These are phyloP conservation scores for Trichosanthes truncata DNA, from an alignment of 306 rosid species.

Conservation along the genomic window DNA sequence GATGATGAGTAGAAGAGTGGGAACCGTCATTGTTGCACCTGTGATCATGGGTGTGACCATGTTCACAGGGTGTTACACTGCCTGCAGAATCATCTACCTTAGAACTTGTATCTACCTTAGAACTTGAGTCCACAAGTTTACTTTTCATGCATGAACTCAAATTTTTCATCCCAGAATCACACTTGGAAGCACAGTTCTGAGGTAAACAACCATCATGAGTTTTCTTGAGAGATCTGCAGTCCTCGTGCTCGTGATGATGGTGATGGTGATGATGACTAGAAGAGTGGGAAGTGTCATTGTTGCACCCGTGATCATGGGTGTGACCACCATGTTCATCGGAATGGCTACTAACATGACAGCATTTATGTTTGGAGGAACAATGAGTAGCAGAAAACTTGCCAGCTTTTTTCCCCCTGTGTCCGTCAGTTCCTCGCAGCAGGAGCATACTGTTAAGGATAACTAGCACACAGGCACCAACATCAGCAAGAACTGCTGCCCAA, in stretches of 20 bases:
- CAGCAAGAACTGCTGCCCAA: conserved; percentile 99
- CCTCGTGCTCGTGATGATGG: conserved; percentile 23
- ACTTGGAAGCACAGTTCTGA: conserved; percentile 34
- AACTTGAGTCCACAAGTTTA: conserved; percentile 10
- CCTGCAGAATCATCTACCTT: conserved; percentile 20
- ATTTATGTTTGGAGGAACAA: conserved; percentile 32
- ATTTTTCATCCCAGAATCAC: conserved; percentile 20
- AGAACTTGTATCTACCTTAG: conserved; percentile 16
- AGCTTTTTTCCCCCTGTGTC: conserved; percentile 27
- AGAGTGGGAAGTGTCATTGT: neutral
- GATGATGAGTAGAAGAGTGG: neutral
- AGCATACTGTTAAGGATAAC: conserved; percentile 93
- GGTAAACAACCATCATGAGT: conserved; percentile 12
- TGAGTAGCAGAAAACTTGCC: conserved; percentile 27
- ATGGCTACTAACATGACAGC: conserved; percentile 17
- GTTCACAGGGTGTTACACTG: conserved; percentile 5
- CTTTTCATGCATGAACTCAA: conserved; percentile 22
- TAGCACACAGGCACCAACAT: conserved; percentile 78
- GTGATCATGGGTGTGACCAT: neutral
- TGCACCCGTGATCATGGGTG: neutral
- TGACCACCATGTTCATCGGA: conserved; percentile 13
- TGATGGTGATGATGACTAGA: neutral
- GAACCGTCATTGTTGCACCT: neutral
- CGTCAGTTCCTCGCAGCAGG: conserved; percentile 33
- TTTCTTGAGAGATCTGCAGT: conserved; percentile 35